Evolutionary conservation across 805 yeast species (phyloP).

Genomic region (Nakazawaea holstii): DNA sequence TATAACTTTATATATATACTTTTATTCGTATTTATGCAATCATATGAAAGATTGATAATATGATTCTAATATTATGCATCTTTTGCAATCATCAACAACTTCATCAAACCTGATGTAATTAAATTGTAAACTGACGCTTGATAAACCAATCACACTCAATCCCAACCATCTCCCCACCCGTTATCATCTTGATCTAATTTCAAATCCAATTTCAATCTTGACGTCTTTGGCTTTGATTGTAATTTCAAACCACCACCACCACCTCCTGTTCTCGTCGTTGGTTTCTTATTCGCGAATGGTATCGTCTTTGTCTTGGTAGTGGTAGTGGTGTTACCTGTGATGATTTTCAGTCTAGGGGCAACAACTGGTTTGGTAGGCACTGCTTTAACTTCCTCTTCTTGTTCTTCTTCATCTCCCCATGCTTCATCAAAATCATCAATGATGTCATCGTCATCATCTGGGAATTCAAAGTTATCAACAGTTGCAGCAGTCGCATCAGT

Average conservation of each 20-base stretch:
- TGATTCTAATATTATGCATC: too few relatives aligned
- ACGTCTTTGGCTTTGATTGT: constrained; percentile 16
- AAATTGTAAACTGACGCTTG: too few relatives aligned
- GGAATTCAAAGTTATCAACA: background rate
- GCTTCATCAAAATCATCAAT: constrained; percentile 7
- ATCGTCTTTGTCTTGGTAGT: background rate
- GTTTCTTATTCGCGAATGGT: background rate
- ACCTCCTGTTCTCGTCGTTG: constrained; percentile 1
- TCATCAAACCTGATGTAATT: too few relatives aligned
- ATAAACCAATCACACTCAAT: too few relatives aligned
- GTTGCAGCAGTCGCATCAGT: background rate
- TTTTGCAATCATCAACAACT: too few relatives aligned
- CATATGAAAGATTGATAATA: too few relatives aligned
- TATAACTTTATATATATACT: too few relatives aligned
- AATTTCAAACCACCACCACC: constrained; percentile 16
- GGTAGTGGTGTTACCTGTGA: constrained; percentile 1
- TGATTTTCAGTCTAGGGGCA: background rate
- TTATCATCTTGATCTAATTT: constrained; percentile 28
- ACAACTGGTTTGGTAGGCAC: too few relatives aligned
- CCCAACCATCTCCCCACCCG: constrained; percentile 39
- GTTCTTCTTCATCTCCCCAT: constrained; percentile 14
- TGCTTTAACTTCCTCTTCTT: constrained; percentile 4
- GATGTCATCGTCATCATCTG: constrained; percentile 5
- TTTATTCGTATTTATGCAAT: too few relatives aligned
- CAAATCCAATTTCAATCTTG: constrained; percentile 28